Evolutionary conservation across 2,329 filamentous ascomycete species (phyloP).

Genomic region (Leptographium wingfieldii): DNA sequence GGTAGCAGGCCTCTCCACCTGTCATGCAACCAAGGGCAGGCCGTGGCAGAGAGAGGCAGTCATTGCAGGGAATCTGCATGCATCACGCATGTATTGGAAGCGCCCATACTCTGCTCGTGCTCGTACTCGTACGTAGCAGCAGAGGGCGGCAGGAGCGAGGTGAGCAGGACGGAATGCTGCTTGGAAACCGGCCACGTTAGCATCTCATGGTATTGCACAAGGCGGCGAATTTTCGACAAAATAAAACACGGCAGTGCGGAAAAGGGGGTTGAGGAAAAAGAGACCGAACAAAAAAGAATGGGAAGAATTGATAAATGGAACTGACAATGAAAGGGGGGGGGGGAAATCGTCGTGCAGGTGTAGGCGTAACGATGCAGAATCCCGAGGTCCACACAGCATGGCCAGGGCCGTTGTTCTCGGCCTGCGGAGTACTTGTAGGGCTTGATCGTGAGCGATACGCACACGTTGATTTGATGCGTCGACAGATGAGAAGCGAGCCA

Average conservation of each 20-base stretch:
- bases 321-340: neutral
- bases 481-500: neutral
- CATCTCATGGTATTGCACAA: neutral
- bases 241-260: neutral
- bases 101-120: neutral
- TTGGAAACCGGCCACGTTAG: neutral
- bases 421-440: neutral
- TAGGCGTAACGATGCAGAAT: neutral
- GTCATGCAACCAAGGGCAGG: constrained; percentile 22
- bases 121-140: neutral
- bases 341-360: neutral
- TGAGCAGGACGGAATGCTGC: neutral
- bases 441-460: neutral
- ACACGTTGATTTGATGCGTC: neutral
- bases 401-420: neutral
- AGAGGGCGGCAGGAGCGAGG: neutral
- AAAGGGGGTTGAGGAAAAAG: neutral
- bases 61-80: neutral
- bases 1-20: constrained; percentile 18
- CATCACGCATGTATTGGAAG: neutral
- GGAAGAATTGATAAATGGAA: neutral
- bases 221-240: neutral
- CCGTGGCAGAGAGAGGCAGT: constrained; percentile 18
- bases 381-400: neutral
- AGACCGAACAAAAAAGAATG: too few relatives aligned